Conservation (phyloP, 2,329 filamentous ascomycete genomes). For the Trichoderma koningiopsis region DNA sequence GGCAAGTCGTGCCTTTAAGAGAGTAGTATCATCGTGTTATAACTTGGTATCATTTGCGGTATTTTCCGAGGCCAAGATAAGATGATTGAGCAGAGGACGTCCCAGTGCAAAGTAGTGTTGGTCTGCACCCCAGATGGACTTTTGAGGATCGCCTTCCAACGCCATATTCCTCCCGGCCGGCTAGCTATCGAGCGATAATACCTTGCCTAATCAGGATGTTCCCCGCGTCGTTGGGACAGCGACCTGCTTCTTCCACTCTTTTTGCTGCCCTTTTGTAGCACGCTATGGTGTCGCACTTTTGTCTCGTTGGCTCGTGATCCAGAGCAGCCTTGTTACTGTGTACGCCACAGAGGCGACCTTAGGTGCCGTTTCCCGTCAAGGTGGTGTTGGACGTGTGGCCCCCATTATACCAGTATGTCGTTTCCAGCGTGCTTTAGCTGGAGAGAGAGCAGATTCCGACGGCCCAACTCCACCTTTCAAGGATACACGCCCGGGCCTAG, state of each 20-base stretch:
- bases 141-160: not conserved
- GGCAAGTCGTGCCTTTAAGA: not conserved
- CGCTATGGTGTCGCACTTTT: not conserved
- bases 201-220: not conserved
- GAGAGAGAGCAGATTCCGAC: not conserved
- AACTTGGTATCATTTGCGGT: not conserved
- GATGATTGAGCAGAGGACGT: not conserved
- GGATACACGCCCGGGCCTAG: not conserved
- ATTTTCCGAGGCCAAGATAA: not conserved
- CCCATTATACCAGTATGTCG: not conserved
- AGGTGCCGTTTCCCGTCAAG: not conserved
- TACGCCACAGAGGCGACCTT: not conserved
- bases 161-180: not conserved
- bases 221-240: not conserved
- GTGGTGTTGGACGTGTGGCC: not conserved
- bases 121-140: not conserved
- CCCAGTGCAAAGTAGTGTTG: not conserved
- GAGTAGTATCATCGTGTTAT: not conserved
- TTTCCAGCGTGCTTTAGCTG: not conserved
- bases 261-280: not conserved
- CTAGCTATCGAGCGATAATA: not conserved
- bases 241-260: slow-evolving; percentile 7
- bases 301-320: not conserved
- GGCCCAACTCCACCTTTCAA: not conserved
- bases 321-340: not conserved